Evolutionary conservation across 768 basidiomycete genomes (phyloP).

Genomic region (Pleurotus citrinopileatus): DNA sequence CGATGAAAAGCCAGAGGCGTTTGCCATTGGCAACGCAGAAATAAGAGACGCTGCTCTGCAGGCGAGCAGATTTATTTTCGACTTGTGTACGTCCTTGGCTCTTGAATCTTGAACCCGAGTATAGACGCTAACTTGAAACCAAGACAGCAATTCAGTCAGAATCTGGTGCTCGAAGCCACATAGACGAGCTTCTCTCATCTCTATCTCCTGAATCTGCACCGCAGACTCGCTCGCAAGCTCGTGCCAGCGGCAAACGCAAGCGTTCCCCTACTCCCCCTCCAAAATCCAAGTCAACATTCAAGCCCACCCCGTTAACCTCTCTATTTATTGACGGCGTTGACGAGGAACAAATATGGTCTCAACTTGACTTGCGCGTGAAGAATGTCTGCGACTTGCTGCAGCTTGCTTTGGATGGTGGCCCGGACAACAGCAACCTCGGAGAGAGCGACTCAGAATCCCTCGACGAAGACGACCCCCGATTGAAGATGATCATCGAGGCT

Average conservation of each 20-base stretch:
- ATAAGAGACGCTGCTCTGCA: slow-evolving; percentile 56
- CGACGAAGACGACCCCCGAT: slow-evolving; percentile 23
- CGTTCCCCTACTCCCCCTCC: slow-evolving; percentile 31
- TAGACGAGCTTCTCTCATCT: slow-evolving; percentile 64
- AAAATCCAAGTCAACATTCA: slow-evolving; percentile 29
- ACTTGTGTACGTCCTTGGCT: slow-evolving; percentile 52
- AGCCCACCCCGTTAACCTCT: slow-evolving; percentile 69
- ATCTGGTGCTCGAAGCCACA: slow-evolving; percentile 54
- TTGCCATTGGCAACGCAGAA: slow-evolving; percentile 52
- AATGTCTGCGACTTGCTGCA: slow-evolving; percentile 70
- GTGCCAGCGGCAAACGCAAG: slow-evolving; percentile 40
- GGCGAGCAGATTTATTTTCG: slow-evolving; percentile 75
- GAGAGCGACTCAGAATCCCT: slow-evolving; percentile 28
- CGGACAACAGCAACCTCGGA: slow-evolving; percentile 26
- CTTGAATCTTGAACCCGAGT: neutral
- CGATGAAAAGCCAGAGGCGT: slow-evolving; percentile 48
- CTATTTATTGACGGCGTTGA: slow-evolving; percentile 80
- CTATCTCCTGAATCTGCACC: slow-evolving; percentile 67
- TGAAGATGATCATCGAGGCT: slow-evolving; percentile 21
- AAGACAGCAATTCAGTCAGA: slow-evolving; percentile 67
- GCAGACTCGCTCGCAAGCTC: slow-evolving; percentile 68
- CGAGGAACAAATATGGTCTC: slow-evolving; percentile 89
- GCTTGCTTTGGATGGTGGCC: slow-evolving; percentile 55
- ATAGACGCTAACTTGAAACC: slow-evolving; percentile 1
- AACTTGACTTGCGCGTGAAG: slow-evolving; percentile 79